Conservation (phyloP, 2,329 filamentous ascomycete species). For the Leptodontidium sp. region DNA sequence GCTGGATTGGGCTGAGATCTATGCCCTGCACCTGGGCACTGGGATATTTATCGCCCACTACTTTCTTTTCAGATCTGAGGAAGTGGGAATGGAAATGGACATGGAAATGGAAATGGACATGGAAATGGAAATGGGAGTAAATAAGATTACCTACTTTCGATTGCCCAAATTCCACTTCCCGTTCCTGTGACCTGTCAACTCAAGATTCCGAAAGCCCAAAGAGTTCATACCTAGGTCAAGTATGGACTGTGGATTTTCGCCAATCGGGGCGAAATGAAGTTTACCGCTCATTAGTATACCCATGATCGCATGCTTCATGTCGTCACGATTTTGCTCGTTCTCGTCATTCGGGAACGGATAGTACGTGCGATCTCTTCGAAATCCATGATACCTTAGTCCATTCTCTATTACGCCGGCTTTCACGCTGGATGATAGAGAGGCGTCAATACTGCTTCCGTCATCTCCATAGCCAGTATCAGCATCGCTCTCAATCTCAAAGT, state of each 20-base stretch:
- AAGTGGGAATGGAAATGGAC: not conserved
- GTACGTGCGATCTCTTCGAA: constrained; percentile 4
- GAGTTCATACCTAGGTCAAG: not conserved
- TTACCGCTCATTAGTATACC: constrained; percentile 24
- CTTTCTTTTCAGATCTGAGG: constrained; percentile 31
- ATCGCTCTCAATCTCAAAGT: constrained; percentile 7
- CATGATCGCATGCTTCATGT: constrained; percentile 33
- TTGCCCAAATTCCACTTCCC: constrained; percentile 52
- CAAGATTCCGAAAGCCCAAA: not conserved
- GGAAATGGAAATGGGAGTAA: no score
- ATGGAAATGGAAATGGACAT: not conserved
- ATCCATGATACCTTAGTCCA: constrained; percentile 10
- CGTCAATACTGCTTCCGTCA: constrained; percentile 1
- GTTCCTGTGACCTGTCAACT: constrained; percentile 45
- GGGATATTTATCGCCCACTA: constrained; percentile 39
- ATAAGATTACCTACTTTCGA: constrained; percentile 12
- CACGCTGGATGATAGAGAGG: constrained; percentile 4
- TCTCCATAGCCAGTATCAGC: constrained; percentile 10
- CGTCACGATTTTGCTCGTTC: constrained; percentile 20
- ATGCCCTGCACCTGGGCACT: constrained; percentile 39
- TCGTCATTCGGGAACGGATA: constrained; percentile 21
- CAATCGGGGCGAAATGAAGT: constrained; percentile 36
- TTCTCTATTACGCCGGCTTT: constrained; percentile 4
- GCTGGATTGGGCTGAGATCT: constrained; percentile 45
- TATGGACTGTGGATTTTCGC: constrained; percentile 33